Conservation (phyloP, 371 early-diverging fungal species). For the Mucor sp. region DNA sequence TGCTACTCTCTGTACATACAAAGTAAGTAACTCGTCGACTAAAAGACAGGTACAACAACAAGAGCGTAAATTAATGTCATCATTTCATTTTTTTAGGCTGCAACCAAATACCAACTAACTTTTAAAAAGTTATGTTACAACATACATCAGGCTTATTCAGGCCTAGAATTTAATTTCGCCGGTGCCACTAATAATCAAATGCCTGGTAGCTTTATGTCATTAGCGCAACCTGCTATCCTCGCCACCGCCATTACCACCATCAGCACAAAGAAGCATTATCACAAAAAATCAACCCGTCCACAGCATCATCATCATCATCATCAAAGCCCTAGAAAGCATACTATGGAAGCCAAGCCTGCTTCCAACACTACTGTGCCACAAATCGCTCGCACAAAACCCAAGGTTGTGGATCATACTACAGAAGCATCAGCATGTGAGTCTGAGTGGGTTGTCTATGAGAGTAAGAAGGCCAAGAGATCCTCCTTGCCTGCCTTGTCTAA, state of each 20-base stretch:
- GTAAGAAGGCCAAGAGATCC: background rate
- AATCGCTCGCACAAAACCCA: background rate
- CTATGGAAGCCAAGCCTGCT: background rate
- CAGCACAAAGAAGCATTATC: background rate
- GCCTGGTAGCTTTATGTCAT: background rate
- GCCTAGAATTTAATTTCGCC: background rate
- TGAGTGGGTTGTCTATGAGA: background rate
- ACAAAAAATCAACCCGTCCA: background rate
- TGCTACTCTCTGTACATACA: background rate
- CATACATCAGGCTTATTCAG: background rate
- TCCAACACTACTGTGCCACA: background rate
- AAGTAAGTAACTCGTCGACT: background rate
- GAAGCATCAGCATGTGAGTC: background rate
- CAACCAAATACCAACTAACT: background rate
- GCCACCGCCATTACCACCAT: background rate
- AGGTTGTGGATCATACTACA: background rate
- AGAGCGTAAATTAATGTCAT: background rate
- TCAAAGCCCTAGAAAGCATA: background rate
- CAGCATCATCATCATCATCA: background rate
- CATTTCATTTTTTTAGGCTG: background rate
- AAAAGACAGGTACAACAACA: background rate
- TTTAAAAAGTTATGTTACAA: background rate
- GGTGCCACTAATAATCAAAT: background rate
- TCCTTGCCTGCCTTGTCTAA: background rate
- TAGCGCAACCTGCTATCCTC: background rate